A percentile compares a stretch with the other conserved stretches of the same genome.
Conservation (phyloP, 2,329 filamentous ascomycete species). For the Aspergillus terreus region DNA sequence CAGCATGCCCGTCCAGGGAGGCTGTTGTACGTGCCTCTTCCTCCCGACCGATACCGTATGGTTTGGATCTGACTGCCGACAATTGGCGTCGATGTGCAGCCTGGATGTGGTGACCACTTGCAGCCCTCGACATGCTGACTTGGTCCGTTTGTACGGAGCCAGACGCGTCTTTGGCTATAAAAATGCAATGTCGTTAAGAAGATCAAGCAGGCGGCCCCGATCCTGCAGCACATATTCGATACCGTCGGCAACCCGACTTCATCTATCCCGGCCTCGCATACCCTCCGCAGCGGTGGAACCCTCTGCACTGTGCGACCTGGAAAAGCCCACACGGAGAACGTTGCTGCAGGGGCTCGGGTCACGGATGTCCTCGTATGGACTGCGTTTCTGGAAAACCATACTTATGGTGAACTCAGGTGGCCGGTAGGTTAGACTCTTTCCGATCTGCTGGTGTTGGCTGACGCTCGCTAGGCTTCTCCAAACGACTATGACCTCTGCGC, state of each 20-base stretch:
- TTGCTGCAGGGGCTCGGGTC: slow-evolving; percentile 31
- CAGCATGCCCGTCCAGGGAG: slow-evolving; percentile 43
- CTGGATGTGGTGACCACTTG: slow-evolving; percentile 37
- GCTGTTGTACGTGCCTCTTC: slow-evolving; percentile 34
- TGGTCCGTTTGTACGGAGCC: slow-evolving; percentile 32
- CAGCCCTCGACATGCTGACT: slow-evolving; percentile 29
- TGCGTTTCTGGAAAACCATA: slow-evolving; percentile 39
- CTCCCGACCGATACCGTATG: not conserved
- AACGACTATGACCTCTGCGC: slow-evolving; percentile 34
- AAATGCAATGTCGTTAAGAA: slow-evolving; percentile 32
- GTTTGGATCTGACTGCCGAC: slow-evolving; percentile 4
- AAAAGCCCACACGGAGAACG: slow-evolving; percentile 37
- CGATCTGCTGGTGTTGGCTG: no score
- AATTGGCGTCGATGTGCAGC: slow-evolving; percentile 29
- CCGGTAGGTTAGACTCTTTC: slow-evolving; percentile 26
- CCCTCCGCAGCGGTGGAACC: slow-evolving; percentile 20
- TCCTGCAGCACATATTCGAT: slow-evolving; percentile 39
- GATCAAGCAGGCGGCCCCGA: slow-evolving; percentile 31
- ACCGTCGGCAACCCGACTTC: slow-evolving; percentile 40
- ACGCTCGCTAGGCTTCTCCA: slow-evolving; percentile 25
- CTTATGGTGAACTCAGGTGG: slow-evolving; percentile 35
- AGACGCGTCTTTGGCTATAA: slow-evolving; percentile 41
- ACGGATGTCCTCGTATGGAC: slow-evolving; percentile 45
- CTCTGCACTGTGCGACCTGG: slow-evolving; percentile 44
- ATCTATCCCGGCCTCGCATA: slow-evolving; percentile 30